These are phyloP conservation scores for Lipomyces yamadae DNA, from an alignment of 805 yeast genomes.

Conservation along the genomic window DNA sequence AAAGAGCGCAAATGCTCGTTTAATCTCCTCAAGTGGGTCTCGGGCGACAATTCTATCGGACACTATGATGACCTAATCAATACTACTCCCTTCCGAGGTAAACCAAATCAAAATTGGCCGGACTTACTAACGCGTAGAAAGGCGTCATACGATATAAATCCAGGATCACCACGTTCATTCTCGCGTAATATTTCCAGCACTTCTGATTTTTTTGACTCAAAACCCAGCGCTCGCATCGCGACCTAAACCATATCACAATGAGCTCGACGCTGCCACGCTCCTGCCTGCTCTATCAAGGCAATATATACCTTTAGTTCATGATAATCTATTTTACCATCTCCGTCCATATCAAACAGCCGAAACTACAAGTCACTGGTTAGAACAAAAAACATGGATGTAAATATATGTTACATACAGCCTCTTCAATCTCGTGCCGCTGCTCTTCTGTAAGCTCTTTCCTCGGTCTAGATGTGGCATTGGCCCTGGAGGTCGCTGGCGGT, in stretches of 20 bases:
- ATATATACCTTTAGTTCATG: conserved; percentile 71
- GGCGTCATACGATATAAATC: conserved; percentile 76
- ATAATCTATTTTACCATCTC: conserved; percentile 86
- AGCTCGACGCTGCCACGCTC: not conserved
- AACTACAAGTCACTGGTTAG: conserved; percentile 49
- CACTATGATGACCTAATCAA: conserved; percentile 49
- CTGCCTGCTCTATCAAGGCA: not conserved
- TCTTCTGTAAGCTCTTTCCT: conserved; percentile 51
- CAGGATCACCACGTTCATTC: conserved; percentile 75
- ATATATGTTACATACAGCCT: conserved; percentile 49
- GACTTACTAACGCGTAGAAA: conserved; percentile 72
- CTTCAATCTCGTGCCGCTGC: conserved; percentile 68
- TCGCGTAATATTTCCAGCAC: conserved; percentile 79
- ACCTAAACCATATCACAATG: conserved; percentile 48
- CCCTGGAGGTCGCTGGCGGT: conserved; percentile 14
- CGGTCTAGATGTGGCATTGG: conserved; percentile 12
- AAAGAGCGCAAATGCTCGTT: conserved; percentile 84
- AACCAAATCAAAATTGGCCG: not conserved
- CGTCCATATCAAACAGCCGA: conserved; percentile 86
- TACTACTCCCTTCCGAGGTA: not conserved
- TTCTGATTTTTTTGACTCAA: conserved; percentile 78
- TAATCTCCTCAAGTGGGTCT: conserved; percentile 91
- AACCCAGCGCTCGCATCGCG: conserved; percentile 92
- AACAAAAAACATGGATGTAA: not conserved
- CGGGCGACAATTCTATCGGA: conserved; percentile 82